These are phyloP conservation scores for Polytrichum commune DNA, from an alignment of 225 moss, liverwort and hornwort species.

Conservation along the genomic window DNA sequence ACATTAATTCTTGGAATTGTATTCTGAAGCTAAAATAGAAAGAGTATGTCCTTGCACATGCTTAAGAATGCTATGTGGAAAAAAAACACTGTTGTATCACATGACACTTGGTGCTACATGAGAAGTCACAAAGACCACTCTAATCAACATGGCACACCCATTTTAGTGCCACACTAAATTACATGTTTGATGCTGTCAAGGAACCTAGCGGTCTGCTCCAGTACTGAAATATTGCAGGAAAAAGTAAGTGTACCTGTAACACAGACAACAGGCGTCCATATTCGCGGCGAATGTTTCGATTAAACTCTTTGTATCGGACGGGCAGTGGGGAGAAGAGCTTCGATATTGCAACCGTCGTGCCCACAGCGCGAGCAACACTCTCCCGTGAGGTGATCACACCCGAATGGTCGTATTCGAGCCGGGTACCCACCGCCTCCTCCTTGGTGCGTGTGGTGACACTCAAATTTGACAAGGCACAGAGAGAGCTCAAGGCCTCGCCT, in stretches of 20 bases:
- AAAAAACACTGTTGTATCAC: too few species aligned
- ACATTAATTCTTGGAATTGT: too few species aligned
- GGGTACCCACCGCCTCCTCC: constrained; percentile 68
- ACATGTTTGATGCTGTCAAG: too few species aligned
- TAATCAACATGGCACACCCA: too few species aligned
- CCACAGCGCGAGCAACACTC: constrained; percentile 74
- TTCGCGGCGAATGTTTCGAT: constrained; percentile 91
- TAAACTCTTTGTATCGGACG: constrained; percentile 93
- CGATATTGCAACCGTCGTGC: constrained; percentile 78
- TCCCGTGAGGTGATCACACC: constrained; percentile 56
- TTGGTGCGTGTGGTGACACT: constrained; percentile 74
- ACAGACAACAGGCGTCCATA: constrained; percentile 85
- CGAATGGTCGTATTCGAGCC: constrained; percentile 66
- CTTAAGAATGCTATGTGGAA: too few species aligned
- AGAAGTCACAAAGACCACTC: too few species aligned
- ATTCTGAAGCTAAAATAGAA: too few species aligned
- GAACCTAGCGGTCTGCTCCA: background rate
- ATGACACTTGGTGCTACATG: too few species aligned
- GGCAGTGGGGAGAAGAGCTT: constrained; percentile 87
- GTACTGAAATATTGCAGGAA: background rate
- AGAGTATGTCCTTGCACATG: too few species aligned
- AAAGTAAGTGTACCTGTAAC: constrained; percentile 60
- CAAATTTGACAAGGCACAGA: constrained; percentile 78
- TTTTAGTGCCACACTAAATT: too few species aligned
- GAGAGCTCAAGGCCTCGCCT: constrained; percentile 91